Conservation (phyloP, 2,329 filamentous ascomycete genomes). For the Talaromyces sp. region DNA sequence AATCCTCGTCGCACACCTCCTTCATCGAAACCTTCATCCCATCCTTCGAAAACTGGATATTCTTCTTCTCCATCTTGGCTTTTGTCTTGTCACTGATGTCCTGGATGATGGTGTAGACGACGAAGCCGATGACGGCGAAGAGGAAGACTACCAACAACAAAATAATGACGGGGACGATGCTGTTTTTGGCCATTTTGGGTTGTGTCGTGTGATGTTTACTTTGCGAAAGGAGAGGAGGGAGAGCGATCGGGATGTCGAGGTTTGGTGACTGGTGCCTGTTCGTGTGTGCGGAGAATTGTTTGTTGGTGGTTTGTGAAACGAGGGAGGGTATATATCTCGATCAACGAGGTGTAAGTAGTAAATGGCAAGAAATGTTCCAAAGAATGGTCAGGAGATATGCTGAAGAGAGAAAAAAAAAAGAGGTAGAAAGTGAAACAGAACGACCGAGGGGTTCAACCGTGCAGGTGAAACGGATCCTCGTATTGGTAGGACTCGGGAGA, state of each 20-base stretch:
- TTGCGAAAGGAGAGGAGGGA: background rate
- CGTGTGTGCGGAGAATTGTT: background rate
- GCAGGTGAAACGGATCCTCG: background rate
- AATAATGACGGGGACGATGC: slow-evolving; percentile 54
- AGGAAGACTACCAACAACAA: slow-evolving; percentile 55
- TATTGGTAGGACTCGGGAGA: background rate
- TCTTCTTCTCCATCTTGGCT: slow-evolving; percentile 63
- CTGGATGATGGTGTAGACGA: slow-evolving; percentile 58
- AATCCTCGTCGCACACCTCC: slow-evolving; percentile 57
- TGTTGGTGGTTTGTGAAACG: background rate
- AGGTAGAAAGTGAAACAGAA: background rate
- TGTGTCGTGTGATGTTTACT: slow-evolving; percentile 23
- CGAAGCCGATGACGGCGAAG: slow-evolving; percentile 55
- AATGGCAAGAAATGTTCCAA: background rate
- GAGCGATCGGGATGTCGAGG: background rate
- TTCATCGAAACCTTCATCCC: slow-evolving; percentile 62
- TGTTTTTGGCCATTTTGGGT: slow-evolving; percentile 26
- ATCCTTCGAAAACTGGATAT: slow-evolving; percentile 60
- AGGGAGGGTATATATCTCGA: background rate
- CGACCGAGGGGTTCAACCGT: background rate
- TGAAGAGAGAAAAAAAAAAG: background rate
- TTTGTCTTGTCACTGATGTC: slow-evolving; percentile 58
- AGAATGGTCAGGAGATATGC: background rate
- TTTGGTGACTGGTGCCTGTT: background rate
- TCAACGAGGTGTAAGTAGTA: background rate